Conservation (phyloP, 306 rosid species). For the Ochetophila trinervis region DNA sequence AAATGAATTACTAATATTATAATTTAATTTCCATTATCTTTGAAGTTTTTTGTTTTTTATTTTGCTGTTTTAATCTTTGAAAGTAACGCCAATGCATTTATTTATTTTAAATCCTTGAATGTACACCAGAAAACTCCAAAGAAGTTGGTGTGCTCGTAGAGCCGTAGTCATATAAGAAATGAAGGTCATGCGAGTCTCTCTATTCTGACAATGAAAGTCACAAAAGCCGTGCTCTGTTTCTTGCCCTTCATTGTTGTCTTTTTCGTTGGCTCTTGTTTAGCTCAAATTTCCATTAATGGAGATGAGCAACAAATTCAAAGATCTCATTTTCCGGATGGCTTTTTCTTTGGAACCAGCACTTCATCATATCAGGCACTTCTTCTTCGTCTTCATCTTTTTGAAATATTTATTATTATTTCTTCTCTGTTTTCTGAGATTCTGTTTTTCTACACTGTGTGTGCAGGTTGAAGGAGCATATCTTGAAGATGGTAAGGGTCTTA, state of each 20-base stretch:
- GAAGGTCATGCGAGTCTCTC: no score
- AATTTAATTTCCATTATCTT: no score
- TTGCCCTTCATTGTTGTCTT: slow-evolving; percentile 10
- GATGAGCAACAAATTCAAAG: slow-evolving; percentile 26
- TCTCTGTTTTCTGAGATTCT: background rate
- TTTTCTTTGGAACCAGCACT: slow-evolving; percentile 59
- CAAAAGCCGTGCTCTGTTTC: background rate
- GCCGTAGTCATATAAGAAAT: no score
- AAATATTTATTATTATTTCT: background rate
- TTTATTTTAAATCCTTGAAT: no score
- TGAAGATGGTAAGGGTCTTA: slow-evolving; percentile 58
- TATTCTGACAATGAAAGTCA: background rate
- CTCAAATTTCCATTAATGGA: slow-evolving; percentile 12
- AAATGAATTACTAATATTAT: no score
- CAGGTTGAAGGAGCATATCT: slow-evolving; percentile 58
- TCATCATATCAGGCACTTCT: slow-evolving; percentile 52
- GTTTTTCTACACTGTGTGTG: background rate
- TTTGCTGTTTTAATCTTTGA: no score
- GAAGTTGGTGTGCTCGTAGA: no score
- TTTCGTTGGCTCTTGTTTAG: slow-evolving; percentile 7
- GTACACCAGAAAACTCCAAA: no score
- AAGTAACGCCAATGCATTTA: no score
- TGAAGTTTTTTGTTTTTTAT: no score
- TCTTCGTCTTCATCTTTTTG: background rate
- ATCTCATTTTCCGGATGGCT: slow-evolving; percentile 46